These are phyloP conservation scores for Babesia gibsoni DNA, from an alignment of 169 alveolate genomes.

Conservation along the genomic window DNA sequence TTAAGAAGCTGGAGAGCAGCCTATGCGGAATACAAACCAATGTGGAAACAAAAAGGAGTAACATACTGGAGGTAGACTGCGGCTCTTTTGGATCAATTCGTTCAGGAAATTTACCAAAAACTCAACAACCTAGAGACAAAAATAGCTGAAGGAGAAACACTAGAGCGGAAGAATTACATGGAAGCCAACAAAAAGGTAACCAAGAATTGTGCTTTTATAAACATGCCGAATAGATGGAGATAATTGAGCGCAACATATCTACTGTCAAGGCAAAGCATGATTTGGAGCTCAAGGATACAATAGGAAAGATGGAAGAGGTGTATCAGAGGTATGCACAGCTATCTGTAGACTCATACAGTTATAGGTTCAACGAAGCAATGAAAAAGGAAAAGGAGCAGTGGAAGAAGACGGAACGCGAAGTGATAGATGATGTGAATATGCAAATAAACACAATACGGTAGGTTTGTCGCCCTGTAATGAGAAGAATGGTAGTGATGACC, in stretches of 20 bases:
- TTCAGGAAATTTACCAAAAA: slow-evolving; percentile 58
- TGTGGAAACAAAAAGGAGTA: slow-evolving; percentile 53
- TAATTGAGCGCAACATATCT: slow-evolving; percentile 22
- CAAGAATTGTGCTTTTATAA: not conserved
- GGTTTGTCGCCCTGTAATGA: not conserved
- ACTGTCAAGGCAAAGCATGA: slow-evolving; percentile 36
- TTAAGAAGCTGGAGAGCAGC: slow-evolving; percentile 57
- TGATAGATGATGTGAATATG: slow-evolving; percentile 2
- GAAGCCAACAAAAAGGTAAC: slow-evolving; percentile 42
- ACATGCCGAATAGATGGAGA: slow-evolving; percentile 30
- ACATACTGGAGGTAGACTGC: slow-evolving; percentile 45
- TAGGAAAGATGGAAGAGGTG: slow-evolving; percentile 35
- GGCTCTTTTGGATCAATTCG: not conserved
- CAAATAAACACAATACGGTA: slow-evolving; percentile 43
- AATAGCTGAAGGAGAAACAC: slow-evolving; percentile 42
- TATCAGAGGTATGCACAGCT: slow-evolving; percentile 31
- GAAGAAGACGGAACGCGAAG: slow-evolving; percentile 45
- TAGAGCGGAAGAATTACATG: not conserved
- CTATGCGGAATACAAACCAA: slow-evolving; percentile 48
- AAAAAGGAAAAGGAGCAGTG: slow-evolving; percentile 48
- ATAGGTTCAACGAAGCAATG: slow-evolving; percentile 47
- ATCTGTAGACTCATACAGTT: not conserved
- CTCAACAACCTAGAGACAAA: slow-evolving; percentile 49
- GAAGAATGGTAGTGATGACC: slow-evolving; percentile 32
- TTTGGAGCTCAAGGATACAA: slow-evolving; percentile 28